These are phyloP conservation scores for Pyrenula massariospora DNA, from an alignment of 495 filamentous ascomycete species.

Conservation along the genomic window DNA sequence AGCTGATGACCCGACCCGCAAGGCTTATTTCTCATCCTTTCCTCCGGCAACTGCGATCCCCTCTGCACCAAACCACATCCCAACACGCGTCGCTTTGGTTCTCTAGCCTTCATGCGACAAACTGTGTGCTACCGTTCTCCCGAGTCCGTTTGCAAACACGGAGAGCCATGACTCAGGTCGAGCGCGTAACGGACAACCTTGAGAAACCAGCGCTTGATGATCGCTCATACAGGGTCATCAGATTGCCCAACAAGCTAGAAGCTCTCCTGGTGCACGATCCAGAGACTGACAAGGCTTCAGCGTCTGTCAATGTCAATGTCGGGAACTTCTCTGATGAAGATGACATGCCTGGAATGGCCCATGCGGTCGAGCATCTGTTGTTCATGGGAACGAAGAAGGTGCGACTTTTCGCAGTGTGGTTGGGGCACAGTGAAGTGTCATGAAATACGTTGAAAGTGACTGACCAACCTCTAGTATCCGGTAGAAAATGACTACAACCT, in stretches of 20 bases:
- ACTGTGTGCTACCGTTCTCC: background rate
- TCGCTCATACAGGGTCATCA: slow-evolving; percentile 77
- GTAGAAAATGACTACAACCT: slow-evolving; percentile 93
- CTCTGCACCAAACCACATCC: too few relatives aligned
- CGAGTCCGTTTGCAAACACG: background rate
- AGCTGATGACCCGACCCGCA: background rate
- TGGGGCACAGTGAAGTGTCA: background rate
- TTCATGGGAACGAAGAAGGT: slow-evolving; percentile 99
- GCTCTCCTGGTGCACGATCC: slow-evolving; percentile 88
- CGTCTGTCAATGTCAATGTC: slow-evolving; percentile 89
- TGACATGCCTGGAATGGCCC: slow-evolving; percentile 87
- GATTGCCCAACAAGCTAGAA: slow-evolving; percentile 81
- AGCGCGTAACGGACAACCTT: slow-evolving; percentile 65
- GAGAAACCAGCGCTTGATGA: slow-evolving; percentile 86
- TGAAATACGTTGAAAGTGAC: too few relatives aligned
- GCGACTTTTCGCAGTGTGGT: slow-evolving; percentile 11
- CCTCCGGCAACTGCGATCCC: background rate
- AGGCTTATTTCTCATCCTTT: background rate
- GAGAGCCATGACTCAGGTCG: slow-evolving; percentile 36
- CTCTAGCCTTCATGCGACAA: background rate
- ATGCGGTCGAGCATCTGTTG: slow-evolving; percentile 82
- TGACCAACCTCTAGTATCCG: slow-evolving; percentile 62
- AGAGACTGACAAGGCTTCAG: slow-evolving; percentile 93
- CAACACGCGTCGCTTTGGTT: too few relatives aligned
- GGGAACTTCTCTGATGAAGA: slow-evolving; percentile 87